A percentile compares a stretch with the other conserved stretches of the same genome.
These are phyloP conservation scores for Trichaptum fuscoviolaceum DNA, from an alignment of 768 basidiomycete genomes.

Conservation along the genomic window DNA sequence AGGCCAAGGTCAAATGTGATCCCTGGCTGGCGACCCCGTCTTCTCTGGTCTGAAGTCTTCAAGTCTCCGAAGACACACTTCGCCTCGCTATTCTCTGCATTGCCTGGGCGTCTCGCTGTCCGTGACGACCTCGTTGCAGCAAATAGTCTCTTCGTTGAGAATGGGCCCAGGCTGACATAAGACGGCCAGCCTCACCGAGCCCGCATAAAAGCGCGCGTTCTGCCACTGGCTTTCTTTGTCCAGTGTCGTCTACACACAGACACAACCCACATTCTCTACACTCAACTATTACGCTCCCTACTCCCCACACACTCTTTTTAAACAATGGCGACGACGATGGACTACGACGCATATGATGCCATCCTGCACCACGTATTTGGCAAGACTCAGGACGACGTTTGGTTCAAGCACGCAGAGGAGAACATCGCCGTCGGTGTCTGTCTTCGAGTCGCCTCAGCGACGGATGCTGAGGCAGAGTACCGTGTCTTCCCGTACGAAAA, in stretches of 20 bases:
- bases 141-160: no score
- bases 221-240: no score
- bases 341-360: constrained; percentile 79
- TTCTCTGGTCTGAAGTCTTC: constrained; percentile 27
- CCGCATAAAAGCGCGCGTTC: no score
- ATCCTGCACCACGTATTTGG: constrained; percentile 76
- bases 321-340: constrained; percentile 35
- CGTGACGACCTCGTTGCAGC: no score
- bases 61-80: constrained; percentile 48
- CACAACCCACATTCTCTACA: no score
- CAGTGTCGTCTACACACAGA: no score
- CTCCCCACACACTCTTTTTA: no score
- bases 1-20: constrained; percentile 30
- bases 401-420: constrained; percentile 84
- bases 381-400: constrained; percentile 77
- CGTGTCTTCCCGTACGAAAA: constrained; percentile 87
- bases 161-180: no score
- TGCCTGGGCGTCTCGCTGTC: no score
- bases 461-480: constrained; percentile 41
- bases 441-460: constrained; percentile 50
- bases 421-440: constrained; percentile 78
- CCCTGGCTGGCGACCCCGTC: constrained; percentile 14
- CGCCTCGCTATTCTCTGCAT: constrained; percentile 68
- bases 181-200: no score
- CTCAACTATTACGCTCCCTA: no score